phyloP scores from a whole-genome alignment of 2,329 filamentous ascomycete genomes.

The Xylogone sp. region DNA sequence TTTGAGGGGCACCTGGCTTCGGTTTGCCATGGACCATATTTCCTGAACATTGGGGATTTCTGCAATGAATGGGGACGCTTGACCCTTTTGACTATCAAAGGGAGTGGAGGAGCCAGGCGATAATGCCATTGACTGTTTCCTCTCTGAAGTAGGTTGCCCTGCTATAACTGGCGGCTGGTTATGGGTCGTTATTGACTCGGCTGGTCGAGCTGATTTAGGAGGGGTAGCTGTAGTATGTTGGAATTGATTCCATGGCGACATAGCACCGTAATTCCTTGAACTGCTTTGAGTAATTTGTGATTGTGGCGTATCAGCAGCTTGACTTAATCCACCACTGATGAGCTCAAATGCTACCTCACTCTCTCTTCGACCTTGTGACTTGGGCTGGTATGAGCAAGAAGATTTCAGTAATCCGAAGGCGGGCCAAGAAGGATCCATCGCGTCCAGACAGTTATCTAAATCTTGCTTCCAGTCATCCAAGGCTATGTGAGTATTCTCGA shows the following conservation, averaged over 20 bases:
- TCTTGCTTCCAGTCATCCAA: constrained; percentile 26
- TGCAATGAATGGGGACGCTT: neutral
- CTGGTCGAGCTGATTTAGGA: neutral
- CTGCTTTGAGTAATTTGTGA: constrained; percentile 3
- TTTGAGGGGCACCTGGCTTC: neutral
- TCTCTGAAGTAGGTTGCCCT: neutral
- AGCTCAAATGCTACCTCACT: constrained; percentile 25
- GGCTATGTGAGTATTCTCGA: constrained; percentile 23
- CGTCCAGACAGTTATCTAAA: constrained; percentile 21
- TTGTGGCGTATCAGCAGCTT: constrained; percentile 16
- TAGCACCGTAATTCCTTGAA: neutral
- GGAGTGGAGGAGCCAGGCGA: neutral
- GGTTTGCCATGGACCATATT: neutral
- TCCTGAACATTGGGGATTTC: neutral
- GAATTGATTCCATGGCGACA: neutral
- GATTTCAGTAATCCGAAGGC: constrained; percentile 20
- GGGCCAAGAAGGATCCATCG: constrained; percentile 25
- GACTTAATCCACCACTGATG: constrained; percentile 16
- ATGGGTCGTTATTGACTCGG: neutral
- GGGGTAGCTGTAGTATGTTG: neutral
- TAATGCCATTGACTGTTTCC: neutral
- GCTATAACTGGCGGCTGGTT: neutral
- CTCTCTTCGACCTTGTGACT: constrained; percentile 13
- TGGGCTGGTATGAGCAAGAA: constrained; percentile 11
- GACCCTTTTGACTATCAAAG: neutral